Evolutionary conservation across 768 basidiomycete species (phyloP).

Genomic region (Erythrobasidium yunnanense): DNA sequence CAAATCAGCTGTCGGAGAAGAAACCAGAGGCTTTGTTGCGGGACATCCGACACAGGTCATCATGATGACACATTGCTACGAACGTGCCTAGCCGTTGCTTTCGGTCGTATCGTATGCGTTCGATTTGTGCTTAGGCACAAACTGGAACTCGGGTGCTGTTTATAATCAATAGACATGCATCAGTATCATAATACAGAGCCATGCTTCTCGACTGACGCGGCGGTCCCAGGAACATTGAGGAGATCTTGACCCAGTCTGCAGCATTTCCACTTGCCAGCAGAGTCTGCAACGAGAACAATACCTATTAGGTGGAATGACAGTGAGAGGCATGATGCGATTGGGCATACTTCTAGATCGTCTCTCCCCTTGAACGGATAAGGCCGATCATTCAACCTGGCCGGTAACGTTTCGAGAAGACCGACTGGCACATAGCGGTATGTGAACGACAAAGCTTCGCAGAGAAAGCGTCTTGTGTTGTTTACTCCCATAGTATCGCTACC

Average conservation of each 20-base stretch:
- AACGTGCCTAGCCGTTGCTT: conserved; percentile 6
- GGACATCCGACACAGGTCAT: too few relatives aligned
- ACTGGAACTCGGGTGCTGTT: conserved; percentile 41
- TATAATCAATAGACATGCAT: background rate
- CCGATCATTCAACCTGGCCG: conserved; percentile 76
- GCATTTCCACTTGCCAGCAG: conserved; percentile 67
- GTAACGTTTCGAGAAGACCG: conserved; percentile 71
- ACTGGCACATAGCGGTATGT: conserved; percentile 92
- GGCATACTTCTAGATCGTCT: conserved; percentile 61
- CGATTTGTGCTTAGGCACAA: conserved; percentile 89
- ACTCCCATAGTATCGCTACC: conserved; percentile 60
- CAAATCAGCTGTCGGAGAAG: too few relatives aligned
- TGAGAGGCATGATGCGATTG: conserved; percentile 37
- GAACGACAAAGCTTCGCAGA: conserved; percentile 91
- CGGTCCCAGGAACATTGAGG: conserved; percentile 88
- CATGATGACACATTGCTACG: too few relatives aligned
- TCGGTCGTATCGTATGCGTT: conserved; percentile 46
- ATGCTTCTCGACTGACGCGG: conserved; percentile 51
- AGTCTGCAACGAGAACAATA: conserved; percentile 47
- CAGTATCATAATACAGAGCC: background rate
- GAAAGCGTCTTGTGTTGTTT: conserved; percentile 79
- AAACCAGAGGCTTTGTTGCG: too few relatives aligned
- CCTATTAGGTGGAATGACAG: background rate
- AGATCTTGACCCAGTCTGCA: conserved; percentile 81
- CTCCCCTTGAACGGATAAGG: conserved; percentile 78